Evolutionary conservation across 306 rosid genomes (phyloP), one percentile per base, ranked within the genome.

Genomic region (Castanospermum australe): DNA sequence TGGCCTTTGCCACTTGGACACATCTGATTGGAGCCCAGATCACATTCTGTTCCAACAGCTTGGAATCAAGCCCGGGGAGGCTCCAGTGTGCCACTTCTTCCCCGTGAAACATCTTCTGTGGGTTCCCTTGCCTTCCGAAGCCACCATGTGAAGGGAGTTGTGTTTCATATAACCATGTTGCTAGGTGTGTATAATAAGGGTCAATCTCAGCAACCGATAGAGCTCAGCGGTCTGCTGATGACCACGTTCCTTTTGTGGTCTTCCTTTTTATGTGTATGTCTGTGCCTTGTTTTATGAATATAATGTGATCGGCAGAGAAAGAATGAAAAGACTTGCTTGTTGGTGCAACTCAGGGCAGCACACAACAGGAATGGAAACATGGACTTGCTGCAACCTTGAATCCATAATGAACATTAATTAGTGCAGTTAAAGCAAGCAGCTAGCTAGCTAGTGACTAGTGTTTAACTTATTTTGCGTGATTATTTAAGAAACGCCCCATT

Each of bases 1-100:
- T 17, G 96, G 90, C 0, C 25, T 86, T 47, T 91, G 92, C 70
- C 96, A 91, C 79, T 76, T 89, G 83, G 87, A 87, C 84, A 82
- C 93, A 1, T 87, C 91, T 33, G 85, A 89, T 7, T 91, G 93
- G 93, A 75, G 13, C 35, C 88, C 91, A 1, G 32, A 76, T 28
- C 88, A 72, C 45, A 4, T 38, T 55, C 0, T 84, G 4, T 89
- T 91, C 14, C 51, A n/a, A 13, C 75, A 60, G 2, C 84, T 90
- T 3, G 86, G 89, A 14, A 14, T 81, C 77, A 77, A 73, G 63
- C 61, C 90, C 1, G 84, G 90, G 20, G 57, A 78, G 38, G 76
- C 83, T 67, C 89, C 92, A 4, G 71, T 83, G 3, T 90, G 92
- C 42, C 94, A 88, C 76, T 88, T 86, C 86, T 84, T 90, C 24